These are phyloP conservation scores for Inga oerstediana DNA, from an alignment of 306 rosid genomes.

Conservation along the genomic window DNA sequence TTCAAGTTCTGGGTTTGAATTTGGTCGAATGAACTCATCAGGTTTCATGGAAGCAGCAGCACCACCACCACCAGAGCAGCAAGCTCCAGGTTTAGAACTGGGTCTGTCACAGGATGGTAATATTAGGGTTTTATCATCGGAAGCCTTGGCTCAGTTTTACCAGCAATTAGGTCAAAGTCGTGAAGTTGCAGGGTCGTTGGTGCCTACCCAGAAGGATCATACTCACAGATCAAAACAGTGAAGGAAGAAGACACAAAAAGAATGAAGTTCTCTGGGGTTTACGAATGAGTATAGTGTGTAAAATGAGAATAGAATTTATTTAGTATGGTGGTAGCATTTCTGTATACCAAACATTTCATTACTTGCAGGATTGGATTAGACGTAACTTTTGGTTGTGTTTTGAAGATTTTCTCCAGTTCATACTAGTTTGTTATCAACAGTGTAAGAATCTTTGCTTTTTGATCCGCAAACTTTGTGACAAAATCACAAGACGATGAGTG, in stretches of 20 bases:
- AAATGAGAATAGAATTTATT: background rate
- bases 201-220: conserved; percentile 39
- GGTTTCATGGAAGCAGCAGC: conserved; percentile 42
- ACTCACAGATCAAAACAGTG: conserved; percentile 23
- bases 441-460: background rate
- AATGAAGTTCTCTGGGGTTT: background rate
- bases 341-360: background rate
- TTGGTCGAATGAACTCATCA: conserved; percentile 42
- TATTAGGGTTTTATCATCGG: conserved; percentile 48
- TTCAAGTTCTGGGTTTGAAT: conserved; percentile 41
- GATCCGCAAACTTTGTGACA: background rate
- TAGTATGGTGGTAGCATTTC: background rate
- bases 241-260: background rate
- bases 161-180: conserved; percentile 48
- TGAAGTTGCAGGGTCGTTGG: conserved; percentile 24
- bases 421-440: background rate
- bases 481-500: background rate
- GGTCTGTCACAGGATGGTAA: conserved; percentile 60
- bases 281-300: background rate
- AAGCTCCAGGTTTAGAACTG: conserved; percentile 54
- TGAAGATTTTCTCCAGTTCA: background rate
- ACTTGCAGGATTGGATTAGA: background rate
- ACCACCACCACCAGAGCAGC: conserved; percentile 30
- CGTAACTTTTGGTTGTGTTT: no score
- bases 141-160: conserved; percentile 41